Percentiles rank a stretch among this genome's conserved stretches.
These are phyloP conservation scores for Leccinum angustisporum DNA, from an alignment of 1,284 basidiomycete genomes.

Conservation along the genomic window DNA sequence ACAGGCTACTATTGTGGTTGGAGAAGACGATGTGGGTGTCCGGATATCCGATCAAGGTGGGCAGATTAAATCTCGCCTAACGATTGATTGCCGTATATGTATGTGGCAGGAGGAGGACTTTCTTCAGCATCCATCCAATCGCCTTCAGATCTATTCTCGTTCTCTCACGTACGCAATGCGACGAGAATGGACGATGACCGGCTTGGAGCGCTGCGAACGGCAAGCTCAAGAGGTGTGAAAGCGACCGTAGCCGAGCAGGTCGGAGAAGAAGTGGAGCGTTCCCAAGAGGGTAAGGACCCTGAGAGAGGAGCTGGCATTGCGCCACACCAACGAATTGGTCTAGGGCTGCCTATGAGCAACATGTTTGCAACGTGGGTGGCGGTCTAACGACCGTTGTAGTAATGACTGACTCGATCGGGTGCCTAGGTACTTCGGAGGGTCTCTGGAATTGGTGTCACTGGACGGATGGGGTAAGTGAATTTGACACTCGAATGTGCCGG, in stretches of 20 bases:
- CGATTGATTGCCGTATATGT: slow-evolving; percentile 3
- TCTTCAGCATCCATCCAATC: slow-evolving; percentile 50
- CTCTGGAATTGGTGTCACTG: slow-evolving; percentile 75
- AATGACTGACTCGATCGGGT: slow-evolving; percentile 3
- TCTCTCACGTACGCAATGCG: slow-evolving; percentile 77
- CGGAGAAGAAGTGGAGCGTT: slow-evolving; percentile 26
- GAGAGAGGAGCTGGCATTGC: slow-evolving; percentile 49
- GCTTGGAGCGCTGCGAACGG: slow-evolving; percentile 66
- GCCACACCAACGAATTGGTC: slow-evolving; percentile 67
- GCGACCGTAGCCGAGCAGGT: slow-evolving; percentile 80
- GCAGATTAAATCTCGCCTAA: neutral
- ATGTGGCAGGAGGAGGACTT: slow-evolving; percentile 65
- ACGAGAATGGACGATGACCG: slow-evolving; percentile 65
- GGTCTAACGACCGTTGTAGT: neutral
- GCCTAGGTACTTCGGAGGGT: slow-evolving; percentile 76
- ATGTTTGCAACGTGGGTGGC: slow-evolving; percentile 69
- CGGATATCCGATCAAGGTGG: slow-evolving; percentile 86
- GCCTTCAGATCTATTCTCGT: slow-evolving; percentile 77
- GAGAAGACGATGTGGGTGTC: slow-evolving; percentile 69
- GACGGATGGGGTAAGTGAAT: slow-evolving; percentile 73
- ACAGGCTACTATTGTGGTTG: slow-evolving; percentile 70
- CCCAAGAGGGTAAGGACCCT: slow-evolving; percentile 34
- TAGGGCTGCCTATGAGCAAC: slow-evolving; percentile 83
- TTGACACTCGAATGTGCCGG: neutral
- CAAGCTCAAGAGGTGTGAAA: slow-evolving; percentile 65